Evolutionary conservation across 2,329 filamentous ascomycete genomes (phyloP).

Genomic region (Pseudofabraea citricarpa): DNA sequence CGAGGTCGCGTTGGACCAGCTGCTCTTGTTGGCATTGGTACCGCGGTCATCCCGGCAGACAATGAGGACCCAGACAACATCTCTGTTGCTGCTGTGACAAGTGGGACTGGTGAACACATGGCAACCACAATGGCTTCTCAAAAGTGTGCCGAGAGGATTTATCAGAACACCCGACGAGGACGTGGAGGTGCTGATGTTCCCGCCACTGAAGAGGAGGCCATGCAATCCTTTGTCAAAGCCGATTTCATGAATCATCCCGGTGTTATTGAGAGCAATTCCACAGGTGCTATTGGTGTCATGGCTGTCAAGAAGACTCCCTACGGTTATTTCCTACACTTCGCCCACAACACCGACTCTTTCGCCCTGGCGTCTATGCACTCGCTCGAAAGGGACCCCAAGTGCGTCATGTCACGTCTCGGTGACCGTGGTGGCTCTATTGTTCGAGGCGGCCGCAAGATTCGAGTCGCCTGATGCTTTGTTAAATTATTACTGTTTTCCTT

Average conservation of each 20-base stretch:
- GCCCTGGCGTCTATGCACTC: constrained; percentile 86
- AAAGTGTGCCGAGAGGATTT: constrained; percentile 80
- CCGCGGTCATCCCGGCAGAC: constrained; percentile 77
- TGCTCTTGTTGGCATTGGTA: constrained; percentile 86
- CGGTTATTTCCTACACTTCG: constrained; percentile 84
- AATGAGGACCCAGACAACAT: constrained; percentile 62
- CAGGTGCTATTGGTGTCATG: constrained; percentile 88
- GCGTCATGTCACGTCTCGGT: constrained; percentile 74
- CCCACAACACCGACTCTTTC: constrained; percentile 89
- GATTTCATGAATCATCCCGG: constrained; percentile 94
- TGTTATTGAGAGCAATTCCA: constrained; percentile 71
- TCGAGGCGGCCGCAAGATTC: constrained; percentile 26
- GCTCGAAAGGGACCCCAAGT: constrained; percentile 67
- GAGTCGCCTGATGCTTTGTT: no score
- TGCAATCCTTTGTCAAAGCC: constrained; percentile 73
- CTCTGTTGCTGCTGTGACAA: constrained; percentile 80
- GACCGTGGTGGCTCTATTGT: constrained; percentile 21
- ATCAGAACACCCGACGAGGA: constrained; percentile 59
- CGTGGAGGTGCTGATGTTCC: constrained; percentile 56
- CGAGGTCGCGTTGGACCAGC: constrained; percentile 87
- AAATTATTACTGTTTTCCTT: no score
- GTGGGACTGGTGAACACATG: constrained; percentile 97
- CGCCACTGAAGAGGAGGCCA: constrained; percentile 71
- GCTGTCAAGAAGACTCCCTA: constrained; percentile 76
- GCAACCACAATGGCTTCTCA: constrained; percentile 88